Conservation (phyloP, 176 grass and related monocot genomes). For the Calamus simplicifolius region DNA sequence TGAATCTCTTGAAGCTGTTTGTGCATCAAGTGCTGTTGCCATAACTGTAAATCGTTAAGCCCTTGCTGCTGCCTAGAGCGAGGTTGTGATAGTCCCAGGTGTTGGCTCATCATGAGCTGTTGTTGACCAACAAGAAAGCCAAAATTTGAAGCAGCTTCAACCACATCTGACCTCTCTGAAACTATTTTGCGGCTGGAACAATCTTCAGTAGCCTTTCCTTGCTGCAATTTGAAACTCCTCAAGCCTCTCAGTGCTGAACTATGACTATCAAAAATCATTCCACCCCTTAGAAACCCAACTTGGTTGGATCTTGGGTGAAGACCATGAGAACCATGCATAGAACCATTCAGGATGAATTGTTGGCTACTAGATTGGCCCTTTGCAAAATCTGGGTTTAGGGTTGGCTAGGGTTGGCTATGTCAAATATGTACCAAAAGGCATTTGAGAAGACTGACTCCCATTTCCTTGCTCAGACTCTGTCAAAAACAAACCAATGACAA, state of each 20-base stretch:
- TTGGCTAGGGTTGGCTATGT: no score
- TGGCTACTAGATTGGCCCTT: no score
- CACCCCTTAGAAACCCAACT: no score
- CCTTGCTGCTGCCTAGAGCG: not conserved
- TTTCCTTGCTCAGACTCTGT: not conserved
- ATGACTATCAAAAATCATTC: no score
- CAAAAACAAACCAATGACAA: not conserved
- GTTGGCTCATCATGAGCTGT: not conserved
- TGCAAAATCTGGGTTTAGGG: no score
- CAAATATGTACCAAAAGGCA: no score
- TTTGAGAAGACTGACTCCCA: not conserved
- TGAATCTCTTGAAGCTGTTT: conserved; percentile 80
- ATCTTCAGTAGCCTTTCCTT: not conserved
- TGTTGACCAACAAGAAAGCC: not conserved
- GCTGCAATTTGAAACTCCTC: not conserved
- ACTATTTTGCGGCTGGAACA: not conserved
- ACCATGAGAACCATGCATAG: no score
- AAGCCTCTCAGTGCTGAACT: not conserved
- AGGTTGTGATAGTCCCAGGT: not conserved
- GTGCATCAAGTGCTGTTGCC: conserved; percentile 86
- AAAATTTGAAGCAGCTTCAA: not conserved
- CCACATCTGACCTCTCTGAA: not conserved
- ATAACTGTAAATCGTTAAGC: conserved; percentile 34
- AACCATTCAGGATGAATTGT: no score
- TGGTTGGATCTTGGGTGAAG: no score